Base-by-base conservation (phyloP, 768 basidiomycete genomes). In the Boletus sensibilis region DNA sequence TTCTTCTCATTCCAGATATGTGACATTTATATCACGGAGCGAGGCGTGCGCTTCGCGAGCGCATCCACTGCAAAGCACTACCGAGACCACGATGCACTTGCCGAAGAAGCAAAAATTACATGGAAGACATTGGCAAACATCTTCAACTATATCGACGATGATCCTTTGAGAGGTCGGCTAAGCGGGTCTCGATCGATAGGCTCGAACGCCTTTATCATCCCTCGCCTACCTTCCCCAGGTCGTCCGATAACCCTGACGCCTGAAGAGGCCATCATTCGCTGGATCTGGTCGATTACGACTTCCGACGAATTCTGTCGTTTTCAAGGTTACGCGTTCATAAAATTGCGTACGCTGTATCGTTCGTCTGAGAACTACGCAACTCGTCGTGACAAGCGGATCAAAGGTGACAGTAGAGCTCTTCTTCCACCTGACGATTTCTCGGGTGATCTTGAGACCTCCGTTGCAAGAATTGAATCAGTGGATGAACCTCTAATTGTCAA, bases 11-110 rank as follows among this genome's bases (percentile, higher is more conserved):
- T 72, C 23, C 20, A 56, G 41, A 52, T 41, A 23, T n/a, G 38
- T 18, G 63, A 68, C 14, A 70, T 74, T 29, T 65, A 61, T 49
- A 68, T 74, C 40, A 73, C 71, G n/a, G 45, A 58, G 13, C 47
- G 40, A 25, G 70, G 71, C 12, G 68, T 70, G 18, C 66, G 66
- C 34, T 74, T 72, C n/a, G 52, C 64, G 5, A 50, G 51, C 42
- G 63, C 66, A 12, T 66, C 55, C 21, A 45, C 25, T 45, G 62
- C 63, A 44, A 50, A 33, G 20, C 59, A 58, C 37, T 59, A 68
- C 38, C 53, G 3, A 46, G 63, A 72, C 41, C 62, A n/a, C 12
- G 70, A 72, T 50, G 50, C 43, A 16, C 70, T 70, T 23, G 66
- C 72, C 4, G 38, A 56, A 46, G 13, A 45, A 25, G 65, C 70